Conservation (phyloP, 495 filamentous ascomycete genomes). For the Neurospora tetrasperma region DNA sequence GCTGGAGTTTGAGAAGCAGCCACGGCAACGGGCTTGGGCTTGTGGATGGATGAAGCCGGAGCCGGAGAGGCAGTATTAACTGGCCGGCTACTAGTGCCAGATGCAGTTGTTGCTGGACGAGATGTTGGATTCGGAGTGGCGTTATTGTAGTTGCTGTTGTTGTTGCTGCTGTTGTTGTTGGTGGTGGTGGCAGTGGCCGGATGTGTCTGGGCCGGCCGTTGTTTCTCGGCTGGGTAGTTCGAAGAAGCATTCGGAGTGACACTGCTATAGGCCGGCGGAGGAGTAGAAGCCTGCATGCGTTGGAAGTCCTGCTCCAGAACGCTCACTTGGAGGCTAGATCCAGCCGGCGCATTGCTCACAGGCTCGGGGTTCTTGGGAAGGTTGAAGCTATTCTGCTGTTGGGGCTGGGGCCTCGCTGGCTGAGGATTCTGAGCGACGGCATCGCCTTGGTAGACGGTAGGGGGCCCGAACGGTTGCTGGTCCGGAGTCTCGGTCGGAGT, state of each 20-base stretch:
- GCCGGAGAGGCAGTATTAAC: slow-evolving; percentile 1
- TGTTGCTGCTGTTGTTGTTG: slow-evolving; percentile 21
- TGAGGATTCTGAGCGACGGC: slow-evolving; percentile 39
- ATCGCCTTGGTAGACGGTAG: slow-evolving; percentile 82
- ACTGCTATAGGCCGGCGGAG: slow-evolving; percentile 87
- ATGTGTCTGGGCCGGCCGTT: slow-evolving; percentile 28
- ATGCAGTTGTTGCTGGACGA: background rate
- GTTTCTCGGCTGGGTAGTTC: slow-evolving; percentile 74
- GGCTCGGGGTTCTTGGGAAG: slow-evolving; percentile 23
- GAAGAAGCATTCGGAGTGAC: slow-evolving; percentile 43
- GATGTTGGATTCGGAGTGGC: slow-evolving; percentile 9
- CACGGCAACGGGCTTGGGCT: slow-evolving; percentile 9
- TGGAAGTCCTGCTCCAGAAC: slow-evolving; percentile 81
- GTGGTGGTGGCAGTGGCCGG: slow-evolving; percentile 12
- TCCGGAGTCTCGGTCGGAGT: slow-evolving; percentile 91
- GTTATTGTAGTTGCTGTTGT: slow-evolving; percentile 27
- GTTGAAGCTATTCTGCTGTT: slow-evolving; percentile 21
- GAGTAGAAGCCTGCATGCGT: slow-evolving; percentile 74
- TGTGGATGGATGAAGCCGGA: slow-evolving; percentile 8
- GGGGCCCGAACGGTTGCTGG: slow-evolving; percentile 80
- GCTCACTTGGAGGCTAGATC: slow-evolving; percentile 36
- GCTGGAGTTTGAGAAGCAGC: slow-evolving; percentile 29
- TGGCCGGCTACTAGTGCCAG: slow-evolving; percentile 2
- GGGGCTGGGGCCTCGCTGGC: slow-evolving; percentile 8
- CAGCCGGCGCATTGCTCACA: slow-evolving; percentile 12